Base-by-base conservation (phyloP, 2,329 filamentous ascomycete genomes). In the Aspergillus ochraceus region DNA sequence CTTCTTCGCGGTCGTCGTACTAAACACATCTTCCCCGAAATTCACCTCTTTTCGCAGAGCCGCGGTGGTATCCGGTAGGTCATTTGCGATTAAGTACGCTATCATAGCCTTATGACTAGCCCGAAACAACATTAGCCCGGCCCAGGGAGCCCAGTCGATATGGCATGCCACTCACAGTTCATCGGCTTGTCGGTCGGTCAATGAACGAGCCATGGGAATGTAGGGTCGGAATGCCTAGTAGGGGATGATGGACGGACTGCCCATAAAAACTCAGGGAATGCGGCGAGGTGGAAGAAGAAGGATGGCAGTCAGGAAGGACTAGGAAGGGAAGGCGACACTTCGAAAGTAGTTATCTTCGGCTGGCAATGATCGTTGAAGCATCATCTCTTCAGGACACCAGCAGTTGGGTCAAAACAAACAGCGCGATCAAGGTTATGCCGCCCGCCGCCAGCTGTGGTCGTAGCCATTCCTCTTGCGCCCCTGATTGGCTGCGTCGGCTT, bases 21-120 rank as follows among this genome's bases (percentile, higher is more conserved):
- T 82, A 73, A 96, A 91, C 70, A 95, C 93, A 52, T 79, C 79
- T 57, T 85, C 78, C 42, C 80, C 80, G 65, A 90, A 85, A 53
- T 86, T 83, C 6, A 96, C 83, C 75, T 97, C 92, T 68, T 89
- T 83, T 60, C 91, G 86, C 58, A 97, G 81, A 17, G 88, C 84
- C 36, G 86, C 80, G 22, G 90, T 89, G 59, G 86, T 88, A 58
- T 86, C 85, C 20, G 86, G 79, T 42, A 95, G 85, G 72, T 88
- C 88, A 72, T 85, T 88, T 29, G 90, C 87, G 47, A 87, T 82
- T 10, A 97, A 82, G 74, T 97, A 97, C 64, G 92, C 92, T 72
- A 97, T 89, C 67, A 97, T 91, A 62, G 92, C 91, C 80, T 96
- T 96, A 83, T 97, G 91, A 71, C 91, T 95, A 77, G 69, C 26